A percentile compares a stretch with the other conserved stretches of the same genome.
These are phyloP conservation scores for Boehmeria nivea DNA, from an alignment of 306 rosid species.

Conservation along the genomic window DNA sequence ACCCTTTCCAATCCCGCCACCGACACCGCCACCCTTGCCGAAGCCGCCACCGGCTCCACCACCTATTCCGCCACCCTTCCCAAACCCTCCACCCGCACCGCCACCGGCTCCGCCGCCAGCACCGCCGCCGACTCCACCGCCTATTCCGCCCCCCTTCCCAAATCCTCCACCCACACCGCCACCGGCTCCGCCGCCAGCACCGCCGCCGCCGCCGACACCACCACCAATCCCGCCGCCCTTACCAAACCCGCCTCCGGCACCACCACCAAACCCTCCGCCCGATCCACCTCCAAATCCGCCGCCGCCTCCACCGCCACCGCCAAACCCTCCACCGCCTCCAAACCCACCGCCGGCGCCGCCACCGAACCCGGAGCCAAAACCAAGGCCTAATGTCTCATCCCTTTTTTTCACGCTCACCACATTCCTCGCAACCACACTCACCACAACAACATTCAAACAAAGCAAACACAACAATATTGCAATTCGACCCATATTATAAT, in stretches of 20 bases:
- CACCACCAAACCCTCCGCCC: not conserved
- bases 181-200: conserved; percentile 22
- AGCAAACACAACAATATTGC: conserved; percentile 42
- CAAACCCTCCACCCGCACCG: conserved; percentile 18
- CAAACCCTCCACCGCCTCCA: not conserved
- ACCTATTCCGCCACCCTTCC: conserved; percentile 9
- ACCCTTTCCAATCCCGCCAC: conserved; percentile 12
- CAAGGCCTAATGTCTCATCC: conserved; percentile 33
- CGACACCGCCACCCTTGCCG: not conserved
- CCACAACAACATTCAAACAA: conserved; percentile 41
- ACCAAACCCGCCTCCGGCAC: not conserved
- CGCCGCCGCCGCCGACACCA: conserved; percentile 29
- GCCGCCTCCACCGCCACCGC: not conserved
- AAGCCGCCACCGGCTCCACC: conserved; percentile 1
- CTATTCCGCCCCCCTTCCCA: not conserved
- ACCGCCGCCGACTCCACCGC: conserved; percentile 16
- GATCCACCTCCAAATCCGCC: conserved; percentile 2
- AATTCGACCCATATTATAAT: conserved; percentile 22
- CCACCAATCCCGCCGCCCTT: conserved; percentile 23
- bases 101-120: conserved; percentile 24
- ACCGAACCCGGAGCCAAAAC: conserved; percentile 15
- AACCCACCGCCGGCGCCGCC: conserved; percentile 9
- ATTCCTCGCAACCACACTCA: conserved; percentile 57
- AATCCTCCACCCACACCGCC: not conserved
- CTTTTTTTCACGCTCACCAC: conserved; percentile 19